These are phyloP conservation scores for Rhodomyrtus tomentosa DNA, from an alignment of 345 rosid species.

Conservation along the genomic window DNA sequence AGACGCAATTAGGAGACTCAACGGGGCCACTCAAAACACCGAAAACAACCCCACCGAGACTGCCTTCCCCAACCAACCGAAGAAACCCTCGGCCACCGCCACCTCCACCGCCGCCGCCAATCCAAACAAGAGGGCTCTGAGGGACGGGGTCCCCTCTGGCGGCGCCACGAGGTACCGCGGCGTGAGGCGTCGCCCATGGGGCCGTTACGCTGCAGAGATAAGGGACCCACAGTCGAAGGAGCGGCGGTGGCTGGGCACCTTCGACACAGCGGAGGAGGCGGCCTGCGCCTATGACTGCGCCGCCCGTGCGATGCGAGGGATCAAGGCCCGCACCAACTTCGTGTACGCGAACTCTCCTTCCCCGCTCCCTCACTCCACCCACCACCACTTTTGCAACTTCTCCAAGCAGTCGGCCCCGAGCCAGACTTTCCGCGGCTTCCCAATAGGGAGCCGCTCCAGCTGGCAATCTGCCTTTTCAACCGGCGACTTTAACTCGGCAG, in stretches of 20 bases:
- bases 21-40: background rate
- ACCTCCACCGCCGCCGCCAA: background rate
- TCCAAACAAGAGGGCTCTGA: background rate
- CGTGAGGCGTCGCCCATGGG: constrained; percentile 94
- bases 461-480: background rate
- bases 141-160: background rate
- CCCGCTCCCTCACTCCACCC: constrained; percentile 5
- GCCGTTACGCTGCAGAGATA: constrained; percentile 97
- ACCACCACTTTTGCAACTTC: constrained; percentile 9
- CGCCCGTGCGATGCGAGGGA: constrained; percentile 83
- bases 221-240: constrained; percentile 86
- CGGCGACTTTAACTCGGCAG: background rate
- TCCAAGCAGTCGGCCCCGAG: constrained; percentile 20
- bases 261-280: constrained; percentile 97
- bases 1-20: background rate
- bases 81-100: background rate
- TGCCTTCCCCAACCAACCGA: background rate
- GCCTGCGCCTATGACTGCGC: constrained; percentile 94
- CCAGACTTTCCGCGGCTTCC: background rate
- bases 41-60: background rate
- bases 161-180: constrained; percentile 77
- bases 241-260: constrained; percentile 96
- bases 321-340: constrained; percentile 88
- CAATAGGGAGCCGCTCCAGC: background rate
- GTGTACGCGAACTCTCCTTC: constrained; percentile 40